Conservation (phyloP, 176 grass and related monocot species). For the Alloteropsis semialata region DNA sequence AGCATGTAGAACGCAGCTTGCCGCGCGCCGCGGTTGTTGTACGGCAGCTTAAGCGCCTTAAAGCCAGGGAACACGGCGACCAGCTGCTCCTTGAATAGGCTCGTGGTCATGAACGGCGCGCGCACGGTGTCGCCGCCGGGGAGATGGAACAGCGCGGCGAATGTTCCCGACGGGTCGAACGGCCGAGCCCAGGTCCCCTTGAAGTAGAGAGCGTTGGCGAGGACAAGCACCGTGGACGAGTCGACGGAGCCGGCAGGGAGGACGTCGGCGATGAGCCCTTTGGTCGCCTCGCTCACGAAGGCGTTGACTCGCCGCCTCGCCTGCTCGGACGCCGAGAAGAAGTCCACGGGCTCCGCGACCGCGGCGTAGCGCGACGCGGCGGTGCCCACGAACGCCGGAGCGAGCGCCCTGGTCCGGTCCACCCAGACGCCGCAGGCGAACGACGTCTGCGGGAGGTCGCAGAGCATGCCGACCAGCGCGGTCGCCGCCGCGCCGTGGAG, state of each 20-base stretch:
- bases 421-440: constrained; percentile 43
- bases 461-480: neutral
- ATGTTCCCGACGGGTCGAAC: too few relatives aligned
- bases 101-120: constrained; percentile 13
- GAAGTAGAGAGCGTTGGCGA: too few relatives aligned
- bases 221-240: too few relatives aligned
- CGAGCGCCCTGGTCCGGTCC: neutral
- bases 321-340: neutral
- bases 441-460: neutral
- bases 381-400: neutral
- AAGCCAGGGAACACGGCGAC: too few relatives aligned
- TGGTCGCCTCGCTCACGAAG: neutral
- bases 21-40: neutral
- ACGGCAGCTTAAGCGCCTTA: constrained; percentile 8
- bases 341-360: constrained; percentile 9
- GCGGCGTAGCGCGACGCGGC: constrained; percentile 10
- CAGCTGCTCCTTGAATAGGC: neutral
- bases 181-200: too few relatives aligned
- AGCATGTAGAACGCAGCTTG: constrained; percentile 19
- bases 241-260: too few relatives aligned
- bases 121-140: too few relatives aligned
- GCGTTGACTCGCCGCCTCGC: neutral
- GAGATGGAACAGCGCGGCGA: too few relatives aligned
- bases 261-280: neutral
- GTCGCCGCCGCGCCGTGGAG: neutral